Evolutionary conservation across 257 asterid species (phyloP).

Genomic region (Anisodus acutangulus): DNA sequence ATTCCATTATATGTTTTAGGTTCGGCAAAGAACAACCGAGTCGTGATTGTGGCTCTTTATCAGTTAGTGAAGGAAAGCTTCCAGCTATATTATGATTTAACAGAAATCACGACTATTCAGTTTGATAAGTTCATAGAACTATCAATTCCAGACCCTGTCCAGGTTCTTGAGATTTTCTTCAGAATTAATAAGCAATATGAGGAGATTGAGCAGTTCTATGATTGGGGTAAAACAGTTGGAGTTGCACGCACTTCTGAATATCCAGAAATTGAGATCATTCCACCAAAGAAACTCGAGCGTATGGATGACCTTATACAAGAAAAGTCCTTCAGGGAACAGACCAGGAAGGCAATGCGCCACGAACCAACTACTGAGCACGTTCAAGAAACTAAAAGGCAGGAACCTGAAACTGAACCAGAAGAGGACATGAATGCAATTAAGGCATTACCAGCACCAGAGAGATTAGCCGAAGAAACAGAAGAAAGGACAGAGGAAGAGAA

Average conservation of each 20-base stretch:
- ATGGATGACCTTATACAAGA: conserved; percentile 84
- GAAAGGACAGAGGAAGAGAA: conserved; percentile 39
- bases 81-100: conserved; percentile 64
- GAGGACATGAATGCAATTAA: conserved; percentile 63
- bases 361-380: conserved; percentile 41
- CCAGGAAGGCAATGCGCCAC: conserved; percentile 29
- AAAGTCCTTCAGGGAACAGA: conserved; percentile 50
- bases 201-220: conserved; percentile 74
- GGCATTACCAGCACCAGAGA: conserved; percentile 86
- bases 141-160: conserved; percentile 61
- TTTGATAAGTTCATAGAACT: conserved; percentile 87
- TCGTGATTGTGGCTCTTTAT: conserved; percentile 73
- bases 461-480: conserved; percentile 30
- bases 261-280: conserved; percentile 79
- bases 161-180: conserved; percentile 68
- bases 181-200: conserved; percentile 83
- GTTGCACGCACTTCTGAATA: conserved; percentile 73
- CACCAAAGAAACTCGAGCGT: conserved; percentile 73
- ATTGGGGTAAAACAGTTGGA: conserved; percentile 72
- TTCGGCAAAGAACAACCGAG: conserved; percentile 65
- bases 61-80: conserved; percentile 81
- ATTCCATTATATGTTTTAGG: conserved; percentile 48
- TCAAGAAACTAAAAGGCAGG: conserved; percentile 16
- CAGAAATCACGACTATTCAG: conserved; percentile 68
- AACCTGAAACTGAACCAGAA: conserved; percentile 49